A percentile compares a stretch with the other conserved stretches of the same genome.
Evolutionary conservation across 2,329 filamentous ascomycete genomes (phyloP).

Genomic region (Truncatella angustata): DNA sequence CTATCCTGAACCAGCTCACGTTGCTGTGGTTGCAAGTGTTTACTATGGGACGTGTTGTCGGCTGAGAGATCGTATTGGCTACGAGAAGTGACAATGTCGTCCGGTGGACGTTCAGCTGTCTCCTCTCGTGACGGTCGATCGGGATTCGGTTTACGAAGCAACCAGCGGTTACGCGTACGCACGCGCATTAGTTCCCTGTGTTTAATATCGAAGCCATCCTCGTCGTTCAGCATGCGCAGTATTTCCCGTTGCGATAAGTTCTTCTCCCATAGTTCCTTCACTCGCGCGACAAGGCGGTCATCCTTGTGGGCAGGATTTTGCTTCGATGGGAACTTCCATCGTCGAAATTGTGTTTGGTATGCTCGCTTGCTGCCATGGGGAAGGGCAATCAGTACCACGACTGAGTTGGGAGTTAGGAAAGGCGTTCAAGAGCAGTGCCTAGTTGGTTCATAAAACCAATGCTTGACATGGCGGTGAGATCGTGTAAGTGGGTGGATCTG

Average conservation of each 20-base stretch:
- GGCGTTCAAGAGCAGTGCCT: too few species aligned
- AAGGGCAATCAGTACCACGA: neutral
- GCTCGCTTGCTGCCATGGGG: conserved; percentile 62
- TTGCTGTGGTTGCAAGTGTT: too few species aligned
- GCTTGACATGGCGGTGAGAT: neutral
- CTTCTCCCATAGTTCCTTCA: conserved; percentile 75
- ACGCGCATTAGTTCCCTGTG: conserved; percentile 69
- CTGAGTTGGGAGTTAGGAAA: too few species aligned
- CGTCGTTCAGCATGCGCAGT: conserved; percentile 64
- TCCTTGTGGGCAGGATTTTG: conserved; percentile 72
- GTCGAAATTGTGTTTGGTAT: conserved; percentile 72
- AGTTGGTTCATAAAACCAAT: neutral
- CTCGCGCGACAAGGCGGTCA: conserved; percentile 61
- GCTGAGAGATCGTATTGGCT: too few species aligned
- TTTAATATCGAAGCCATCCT: conserved; percentile 70
- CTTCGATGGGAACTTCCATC: conserved; percentile 77
- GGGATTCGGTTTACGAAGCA: conserved; percentile 61
- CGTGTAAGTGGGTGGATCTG: neutral
- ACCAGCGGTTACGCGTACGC: conserved; percentile 66
- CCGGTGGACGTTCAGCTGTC: neutral
- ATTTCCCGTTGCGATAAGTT: conserved; percentile 74
- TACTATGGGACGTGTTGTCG: too few species aligned
- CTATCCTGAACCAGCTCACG: too few species aligned
- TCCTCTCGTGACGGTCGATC: conserved; percentile 34
- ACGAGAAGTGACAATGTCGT: neutral